Evolutionary conservation across 345 rosid genomes (phyloP).

Genomic region (Kandelia obovata): DNA sequence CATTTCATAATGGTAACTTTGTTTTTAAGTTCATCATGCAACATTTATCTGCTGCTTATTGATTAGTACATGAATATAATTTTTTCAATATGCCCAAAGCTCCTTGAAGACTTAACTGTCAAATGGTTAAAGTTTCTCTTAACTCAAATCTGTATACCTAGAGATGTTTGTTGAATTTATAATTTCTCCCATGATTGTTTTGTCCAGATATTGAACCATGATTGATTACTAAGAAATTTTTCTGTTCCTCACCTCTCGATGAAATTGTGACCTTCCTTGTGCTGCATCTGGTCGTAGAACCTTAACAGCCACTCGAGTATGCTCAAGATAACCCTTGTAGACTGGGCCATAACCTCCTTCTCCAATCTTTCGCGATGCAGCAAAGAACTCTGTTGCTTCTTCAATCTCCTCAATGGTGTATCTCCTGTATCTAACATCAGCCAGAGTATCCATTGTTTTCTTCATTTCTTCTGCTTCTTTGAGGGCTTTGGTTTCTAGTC

Average conservation of each 20-base stretch:
- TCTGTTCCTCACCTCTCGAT: slow-evolving; percentile 57
- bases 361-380: slow-evolving; percentile 55
- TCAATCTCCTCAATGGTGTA: slow-evolving; percentile 78
- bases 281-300: slow-evolving; percentile 87
- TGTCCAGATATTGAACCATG: neutral
- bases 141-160: too few species aligned
- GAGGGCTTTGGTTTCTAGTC: slow-evolving; percentile 44
- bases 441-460: slow-evolving; percentile 29
- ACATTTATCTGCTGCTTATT: neutral
- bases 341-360: slow-evolving; percentile 99
- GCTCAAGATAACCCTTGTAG: slow-evolving; percentile 71
- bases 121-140: too few species aligned
- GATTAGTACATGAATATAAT: neutral
- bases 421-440: slow-evolving; percentile 57
- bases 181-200: too few species aligned
- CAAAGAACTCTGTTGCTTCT: slow-evolving; percentile 61
- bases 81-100: too few species aligned
- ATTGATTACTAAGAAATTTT: neutral
- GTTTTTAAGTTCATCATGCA: neutral
- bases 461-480: slow-evolving; percentile 49
- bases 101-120: too few species aligned
- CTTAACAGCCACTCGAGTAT: slow-evolving; percentile 80
- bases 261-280: slow-evolving; percentile 86
- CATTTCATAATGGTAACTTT: neutral
- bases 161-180: too few species aligned